A percentile compares a stretch with the other conserved stretches of the same genome.
Conservation (phyloP, 306 rosid species). For the Cajanus cajan region DNA sequence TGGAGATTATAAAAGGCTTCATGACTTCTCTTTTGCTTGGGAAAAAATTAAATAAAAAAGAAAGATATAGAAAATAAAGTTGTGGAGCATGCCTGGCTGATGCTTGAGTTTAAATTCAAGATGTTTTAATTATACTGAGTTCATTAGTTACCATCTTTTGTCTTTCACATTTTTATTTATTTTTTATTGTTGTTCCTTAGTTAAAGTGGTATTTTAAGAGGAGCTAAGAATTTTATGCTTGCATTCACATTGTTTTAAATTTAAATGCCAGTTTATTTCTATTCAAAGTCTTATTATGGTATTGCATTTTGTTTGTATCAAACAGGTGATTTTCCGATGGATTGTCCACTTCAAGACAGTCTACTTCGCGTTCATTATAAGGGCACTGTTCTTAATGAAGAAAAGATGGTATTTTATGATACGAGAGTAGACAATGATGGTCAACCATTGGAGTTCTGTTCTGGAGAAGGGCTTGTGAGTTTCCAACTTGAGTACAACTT, state of each 20-base stretch:
- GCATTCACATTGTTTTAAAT: not conserved
- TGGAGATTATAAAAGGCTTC: not conserved
- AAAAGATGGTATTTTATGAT: conserved; percentile 71
- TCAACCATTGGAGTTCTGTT: conserved; percentile 87
- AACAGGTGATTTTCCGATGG: conserved; percentile 98
- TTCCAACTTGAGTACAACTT: conserved; percentile 24
- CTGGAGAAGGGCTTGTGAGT: conserved; percentile 99
- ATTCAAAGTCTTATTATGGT: conserved; percentile 20
- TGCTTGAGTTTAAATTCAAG: not conserved
- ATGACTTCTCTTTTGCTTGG: conserved; percentile 6
- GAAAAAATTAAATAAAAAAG: not conserved
- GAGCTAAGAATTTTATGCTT: not conserved
- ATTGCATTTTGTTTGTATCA: conserved; percentile 31
- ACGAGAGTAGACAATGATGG: conserved; percentile 81
- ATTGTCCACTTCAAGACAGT: conserved; percentile 99
- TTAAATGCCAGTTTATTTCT: not conserved
- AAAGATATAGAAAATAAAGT: conserved; percentile 22
- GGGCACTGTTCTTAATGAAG: conserved; percentile 74
- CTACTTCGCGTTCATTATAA: conserved; percentile 83
- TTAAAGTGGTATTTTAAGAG: not conserved
- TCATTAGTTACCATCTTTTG: not conserved
- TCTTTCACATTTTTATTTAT: not conserved
- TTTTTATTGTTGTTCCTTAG: not conserved
- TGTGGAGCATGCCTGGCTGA: not conserved
- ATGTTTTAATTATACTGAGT: not conserved